A percentile compares a stretch with the other conserved stretches of the same genome.
These are phyloP conservation scores for Mycena capillaripes DNA, from an alignment of 768 basidiomycete species.

Conservation along the genomic window DNA sequence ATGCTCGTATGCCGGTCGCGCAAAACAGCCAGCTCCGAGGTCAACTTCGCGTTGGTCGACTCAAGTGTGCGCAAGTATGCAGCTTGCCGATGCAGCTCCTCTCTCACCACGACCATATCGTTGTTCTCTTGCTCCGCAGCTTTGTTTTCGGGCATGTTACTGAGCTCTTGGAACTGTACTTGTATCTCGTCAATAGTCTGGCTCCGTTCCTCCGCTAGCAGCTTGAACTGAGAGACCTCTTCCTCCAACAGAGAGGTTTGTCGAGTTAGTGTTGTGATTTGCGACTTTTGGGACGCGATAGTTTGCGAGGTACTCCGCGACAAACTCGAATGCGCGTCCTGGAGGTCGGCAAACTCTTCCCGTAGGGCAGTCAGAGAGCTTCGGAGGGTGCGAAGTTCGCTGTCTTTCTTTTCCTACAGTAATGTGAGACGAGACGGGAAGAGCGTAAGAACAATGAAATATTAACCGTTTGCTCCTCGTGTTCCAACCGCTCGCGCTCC, in stretches of 20 bases:
- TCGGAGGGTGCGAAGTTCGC: conserved; percentile 67
- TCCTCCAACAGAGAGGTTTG: conserved; percentile 62
- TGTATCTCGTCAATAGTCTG: conserved; percentile 60
- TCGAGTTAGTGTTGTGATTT: conserved; percentile 62
- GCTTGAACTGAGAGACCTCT: conserved; percentile 59
- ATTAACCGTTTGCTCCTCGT: conserved; percentile 72
- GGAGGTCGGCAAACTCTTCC: conserved; percentile 72
- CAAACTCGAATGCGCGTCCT: conserved; percentile 66
- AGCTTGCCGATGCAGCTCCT: conserved; percentile 78
- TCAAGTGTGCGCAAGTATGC: conserved; percentile 73
- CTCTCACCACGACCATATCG: conserved; percentile 71
- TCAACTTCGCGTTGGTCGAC: conserved; percentile 67
- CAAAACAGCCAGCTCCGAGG: conserved; percentile 65
- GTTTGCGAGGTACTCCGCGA: conserved; percentile 64
- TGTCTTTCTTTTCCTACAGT: conserved; percentile 61
- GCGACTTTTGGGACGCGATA: conserved; percentile 63
- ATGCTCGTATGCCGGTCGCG: conserved; percentile 70
- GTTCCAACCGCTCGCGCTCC: conserved; percentile 65
- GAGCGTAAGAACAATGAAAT: background rate
- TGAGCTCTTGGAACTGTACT: conserved; percentile 61
- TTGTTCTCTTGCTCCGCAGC: conserved; percentile 61
- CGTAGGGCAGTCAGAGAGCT: conserved; percentile 61
- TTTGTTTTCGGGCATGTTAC: conserved; percentile 49
- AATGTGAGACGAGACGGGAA: background rate
- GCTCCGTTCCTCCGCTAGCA: conserved; percentile 57